Percentiles rank a stretch among this genome's conserved stretches.
Conservation (phyloP, 2,329 filamentous ascomycete species). For the Apiospora koreana region DNA sequence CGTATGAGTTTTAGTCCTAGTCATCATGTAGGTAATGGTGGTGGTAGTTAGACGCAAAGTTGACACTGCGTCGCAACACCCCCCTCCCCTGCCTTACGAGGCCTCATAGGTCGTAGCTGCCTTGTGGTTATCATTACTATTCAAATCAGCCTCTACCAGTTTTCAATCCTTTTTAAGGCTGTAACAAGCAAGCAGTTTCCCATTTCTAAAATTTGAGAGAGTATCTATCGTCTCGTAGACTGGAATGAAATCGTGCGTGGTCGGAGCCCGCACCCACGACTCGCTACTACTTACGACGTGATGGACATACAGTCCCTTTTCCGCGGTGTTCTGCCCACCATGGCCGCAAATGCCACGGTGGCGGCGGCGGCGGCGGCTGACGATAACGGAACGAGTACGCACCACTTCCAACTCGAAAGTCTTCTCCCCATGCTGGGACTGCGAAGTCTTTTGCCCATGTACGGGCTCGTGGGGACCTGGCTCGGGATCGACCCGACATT, state of each 20-base stretch:
- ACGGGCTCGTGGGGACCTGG: constrained; percentile 44
- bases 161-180: not conserved
- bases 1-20: not conserved
- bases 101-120: not conserved
- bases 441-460: constrained; percentile 43
- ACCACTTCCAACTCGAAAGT: constrained; percentile 32
- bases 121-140: not conserved
- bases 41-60: not conserved
- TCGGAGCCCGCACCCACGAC: not conserved
- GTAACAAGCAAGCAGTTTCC: not conserved
- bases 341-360: constrained; percentile 21
- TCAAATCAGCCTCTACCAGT: not conserved
- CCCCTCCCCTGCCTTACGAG: not conserved
- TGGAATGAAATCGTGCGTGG: not conserved
- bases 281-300: not conserved
- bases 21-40: no score
- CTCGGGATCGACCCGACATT: constrained; percentile 52
- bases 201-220: not conserved
- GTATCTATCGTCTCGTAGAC: not conserved
- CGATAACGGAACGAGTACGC: constrained; percentile 18
- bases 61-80: not conserved
- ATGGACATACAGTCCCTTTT: constrained; percentile 25
- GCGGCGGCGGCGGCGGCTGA: not conserved
- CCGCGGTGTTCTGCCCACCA: constrained; percentile 20
- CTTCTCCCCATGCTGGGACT: constrained; percentile 48